These are phyloP conservation scores for Isoetes engelmannii DNA, from an alignment of 83 land plant genomes.

Conservation along the genomic window DNA sequence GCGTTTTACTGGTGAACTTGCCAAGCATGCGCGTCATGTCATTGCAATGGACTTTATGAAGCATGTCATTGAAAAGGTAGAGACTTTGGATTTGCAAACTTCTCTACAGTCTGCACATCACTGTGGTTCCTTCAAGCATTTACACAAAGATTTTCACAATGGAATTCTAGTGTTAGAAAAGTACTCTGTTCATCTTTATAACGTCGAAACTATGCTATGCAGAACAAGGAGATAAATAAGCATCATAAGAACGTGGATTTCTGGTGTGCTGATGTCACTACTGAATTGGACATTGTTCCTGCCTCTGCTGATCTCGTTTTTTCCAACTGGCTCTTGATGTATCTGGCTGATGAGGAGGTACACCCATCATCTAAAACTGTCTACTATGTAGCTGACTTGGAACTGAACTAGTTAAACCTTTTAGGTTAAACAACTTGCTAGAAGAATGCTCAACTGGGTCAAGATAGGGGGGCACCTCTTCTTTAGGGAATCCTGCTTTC, in stretches of 20 bases:
- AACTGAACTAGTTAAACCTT: background rate
- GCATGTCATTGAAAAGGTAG: constrained; percentile 79
- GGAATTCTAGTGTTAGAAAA: background rate
- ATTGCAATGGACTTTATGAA: constrained; percentile 90
- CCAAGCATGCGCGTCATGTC: constrained; percentile 70
- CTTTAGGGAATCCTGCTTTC: constrained; percentile 97
- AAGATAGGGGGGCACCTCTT: constrained; percentile 80
- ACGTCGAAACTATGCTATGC: constrained; percentile 14
- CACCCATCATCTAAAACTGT: background rate
- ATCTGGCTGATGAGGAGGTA: constrained; percentile 92
- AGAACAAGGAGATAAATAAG: constrained; percentile 80
- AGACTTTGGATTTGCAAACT: background rate
- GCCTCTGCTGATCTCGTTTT: constrained; percentile 81
- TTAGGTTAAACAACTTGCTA: constrained; percentile 64
- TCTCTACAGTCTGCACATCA: background rate
- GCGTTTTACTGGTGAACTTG: constrained; percentile 89
- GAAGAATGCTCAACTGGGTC: constrained; percentile 70
- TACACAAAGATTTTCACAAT: background rate
- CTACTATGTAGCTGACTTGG: constrained; percentile 2
- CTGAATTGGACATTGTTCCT: constrained; percentile 48
- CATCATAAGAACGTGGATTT: constrained; percentile 67
- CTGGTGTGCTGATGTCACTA: constrained; percentile 94
- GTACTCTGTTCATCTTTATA: background rate
- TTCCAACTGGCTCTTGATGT: constrained; percentile 99
- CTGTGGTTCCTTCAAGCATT: too few relatives aligned